phyloP scores from a whole-genome alignment of 371 early-diverging fungal species.

The Zychaea mexicana region DNA sequence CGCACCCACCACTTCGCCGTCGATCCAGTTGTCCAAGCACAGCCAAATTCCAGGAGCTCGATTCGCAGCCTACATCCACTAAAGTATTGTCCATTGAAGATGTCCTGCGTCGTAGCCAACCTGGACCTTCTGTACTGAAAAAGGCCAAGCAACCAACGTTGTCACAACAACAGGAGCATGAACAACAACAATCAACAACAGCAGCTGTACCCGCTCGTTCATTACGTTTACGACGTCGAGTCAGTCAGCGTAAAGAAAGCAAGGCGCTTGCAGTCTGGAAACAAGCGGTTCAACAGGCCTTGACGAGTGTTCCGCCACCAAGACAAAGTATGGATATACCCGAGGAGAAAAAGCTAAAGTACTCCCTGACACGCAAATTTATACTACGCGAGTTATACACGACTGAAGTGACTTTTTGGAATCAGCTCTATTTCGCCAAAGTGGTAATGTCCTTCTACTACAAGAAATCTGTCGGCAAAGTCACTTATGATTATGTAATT shows the following conservation, averaged over 20 bases:
- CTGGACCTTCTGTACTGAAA: not conserved
- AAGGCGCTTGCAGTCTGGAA: conserved; percentile 40
- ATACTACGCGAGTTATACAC: conserved; percentile 44
- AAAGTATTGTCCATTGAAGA: not conserved
- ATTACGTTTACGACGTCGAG: conserved; percentile 16
- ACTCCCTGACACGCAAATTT: conserved; percentile 31
- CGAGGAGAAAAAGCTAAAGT: conserved; percentile 22
- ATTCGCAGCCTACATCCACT: not conserved
- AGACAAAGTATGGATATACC: not conserved
- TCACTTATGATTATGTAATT: not conserved
- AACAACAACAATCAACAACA: not conserved
- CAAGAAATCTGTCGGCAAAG: not conserved
- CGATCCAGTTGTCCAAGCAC: conserved; percentile 14
- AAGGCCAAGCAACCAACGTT: not conserved
- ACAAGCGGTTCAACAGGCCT: conserved; percentile 14
- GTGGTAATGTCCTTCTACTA: conserved; percentile 23
- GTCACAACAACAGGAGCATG: not conserved
- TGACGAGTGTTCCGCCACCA: not conserved
- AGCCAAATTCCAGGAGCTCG: not conserved
- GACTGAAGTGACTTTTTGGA: conserved; percentile 49
- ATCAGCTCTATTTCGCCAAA: conserved; percentile 41
- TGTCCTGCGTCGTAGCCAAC: not conserved
- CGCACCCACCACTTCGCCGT: conserved; percentile 13
- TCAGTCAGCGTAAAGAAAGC: conserved; percentile 31
- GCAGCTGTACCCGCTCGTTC: not conserved